A percentile compares a stretch with the other conserved stretches of the same genome.
Evolutionary conservation across 2,329 filamentous ascomycete species (phyloP).

Genomic region (Talaromyces sp.): DNA sequence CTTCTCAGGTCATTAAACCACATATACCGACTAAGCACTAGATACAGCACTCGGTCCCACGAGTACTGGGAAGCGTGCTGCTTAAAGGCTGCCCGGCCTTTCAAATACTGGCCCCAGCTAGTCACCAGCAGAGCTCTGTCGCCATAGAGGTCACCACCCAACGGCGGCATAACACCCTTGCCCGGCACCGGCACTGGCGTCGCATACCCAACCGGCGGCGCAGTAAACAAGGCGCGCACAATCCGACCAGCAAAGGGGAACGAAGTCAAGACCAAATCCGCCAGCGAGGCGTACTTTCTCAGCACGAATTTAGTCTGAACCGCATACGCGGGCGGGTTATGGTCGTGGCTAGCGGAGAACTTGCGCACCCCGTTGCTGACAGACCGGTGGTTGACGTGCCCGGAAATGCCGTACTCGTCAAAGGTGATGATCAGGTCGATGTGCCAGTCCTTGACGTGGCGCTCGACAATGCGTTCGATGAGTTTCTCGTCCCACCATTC

Average conservation of each 20-base stretch:
- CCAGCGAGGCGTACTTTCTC: constrained; percentile 35
- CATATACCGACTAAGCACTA: constrained; percentile 36
- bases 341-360: constrained; percentile 17
- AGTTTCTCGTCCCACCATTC: constrained; percentile 33
- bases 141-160: constrained; percentile 11
- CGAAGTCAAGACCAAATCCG: constrained; percentile 33
- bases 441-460: constrained; percentile 32
- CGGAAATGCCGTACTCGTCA: constrained; percentile 35
- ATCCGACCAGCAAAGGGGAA: constrained; percentile 27
- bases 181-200: background rate
- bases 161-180: background rate
- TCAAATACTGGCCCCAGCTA: constrained; percentile 30
- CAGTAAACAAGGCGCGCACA: constrained; percentile 14
- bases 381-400: constrained; percentile 37
- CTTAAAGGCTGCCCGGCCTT: constrained; percentile 32
- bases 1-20: constrained; percentile 32
- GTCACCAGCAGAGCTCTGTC: constrained; percentile 31
- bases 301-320: constrained; percentile 30
- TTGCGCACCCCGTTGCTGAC: constrained; percentile 33
- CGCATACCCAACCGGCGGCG: constrained; percentile 2
- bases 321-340: constrained; percentile 30
- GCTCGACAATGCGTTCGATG: constrained; percentile 26
- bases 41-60: constrained; percentile 36
- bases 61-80: constrained; percentile 36
- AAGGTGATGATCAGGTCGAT: constrained; percentile 39